Evolutionary conservation across 345 rosid genomes (phyloP).

Genomic region (Clarkia xantiana): DNA sequence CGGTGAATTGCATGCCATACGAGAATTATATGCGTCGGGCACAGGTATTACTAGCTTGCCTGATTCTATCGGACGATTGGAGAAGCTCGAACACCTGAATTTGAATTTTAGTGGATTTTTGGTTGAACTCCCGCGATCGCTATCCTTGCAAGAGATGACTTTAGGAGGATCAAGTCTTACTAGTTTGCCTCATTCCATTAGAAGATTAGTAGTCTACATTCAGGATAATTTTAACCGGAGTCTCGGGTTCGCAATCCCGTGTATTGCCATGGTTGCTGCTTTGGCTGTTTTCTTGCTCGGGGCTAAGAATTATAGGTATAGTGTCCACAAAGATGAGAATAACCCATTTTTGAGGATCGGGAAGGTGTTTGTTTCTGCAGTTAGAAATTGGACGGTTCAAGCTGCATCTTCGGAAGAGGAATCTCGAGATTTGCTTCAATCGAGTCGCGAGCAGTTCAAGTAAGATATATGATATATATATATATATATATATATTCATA

Average conservation of each 20-base stretch:
- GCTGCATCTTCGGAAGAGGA: constrained; percentile 10
- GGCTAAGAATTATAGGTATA: constrained; percentile 25
- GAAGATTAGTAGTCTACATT: constrained; percentile 29
- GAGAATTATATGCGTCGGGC: too few species aligned
- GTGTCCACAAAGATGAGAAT: constrained; percentile 10
- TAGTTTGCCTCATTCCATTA: too few species aligned
- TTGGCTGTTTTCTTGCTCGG: constrained; percentile 27
- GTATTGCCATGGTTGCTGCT: constrained; percentile 24
- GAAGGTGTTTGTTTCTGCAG: constrained; percentile 26
- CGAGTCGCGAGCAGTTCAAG: constrained; percentile 16
- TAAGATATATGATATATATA: too few species aligned
- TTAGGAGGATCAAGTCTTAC: too few species aligned
- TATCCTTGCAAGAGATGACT: too few species aligned
- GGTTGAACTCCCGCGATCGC: too few species aligned
- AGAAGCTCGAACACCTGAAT: too few species aligned
- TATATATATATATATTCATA: too few species aligned
- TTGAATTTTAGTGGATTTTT: too few species aligned
- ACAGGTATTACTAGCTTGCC: too few species aligned
- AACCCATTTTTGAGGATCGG: constrained; percentile 35
- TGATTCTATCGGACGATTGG: too few species aligned
- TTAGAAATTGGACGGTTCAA: constrained; percentile 18
- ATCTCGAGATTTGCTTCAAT: constrained; percentile 4
- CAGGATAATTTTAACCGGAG: constrained; percentile 46
- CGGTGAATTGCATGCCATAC: too few species aligned
- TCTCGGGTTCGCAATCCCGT: constrained; percentile 35